Evolutionary conservation across 176 grass and related monocot species (phyloP), one percentile per base, ranked within the genome.

Genomic region (sorghum (Sorghum bicolor)): DNA sequence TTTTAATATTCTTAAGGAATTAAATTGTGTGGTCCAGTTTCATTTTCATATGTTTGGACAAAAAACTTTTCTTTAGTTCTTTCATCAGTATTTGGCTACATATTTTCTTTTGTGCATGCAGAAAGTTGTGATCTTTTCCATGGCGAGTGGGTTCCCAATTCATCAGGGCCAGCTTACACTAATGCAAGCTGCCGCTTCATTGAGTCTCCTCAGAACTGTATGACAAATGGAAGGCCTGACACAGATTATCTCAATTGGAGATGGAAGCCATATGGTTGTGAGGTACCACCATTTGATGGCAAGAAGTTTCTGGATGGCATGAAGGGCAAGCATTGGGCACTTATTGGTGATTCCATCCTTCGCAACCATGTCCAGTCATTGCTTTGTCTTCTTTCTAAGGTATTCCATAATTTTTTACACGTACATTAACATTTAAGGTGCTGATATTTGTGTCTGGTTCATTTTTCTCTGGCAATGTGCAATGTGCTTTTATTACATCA

Each of bases 291-390:
- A 9, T 99, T 99, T 80, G 85, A 96, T 10, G 53, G 85, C 13
- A 73, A 86, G 78, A 87, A 75, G 53, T 99, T 99, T 86, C 31
- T 99, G 78, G 65, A 92, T 62, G 26, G n/a, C 43, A 96, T 94
- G 89, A 31, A 67, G 43, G 89, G 87, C 41, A 94, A 87, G 73
- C 89, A 87, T 83, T 99, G 91, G 96, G 96, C 89, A 26, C 78
- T 99, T 20, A 83, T 99, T 38, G 96, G 96, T 29, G 93, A 99
- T 80, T 99, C 96, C 20, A 96, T 99, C 82, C 81, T 99, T 57
- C 91, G 96, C 7, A 99, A 99, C 73, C 96, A 99, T 14, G 83
- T 86, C 66, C 93, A 99, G 40, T 99, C 96, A 50, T 85, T 99
- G 74, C 87, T 99, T 72, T 99, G 96, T 57, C 91, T 95, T 77